Evolutionary conservation across 768 basidiomycete species (phyloP).

Genomic region (Lactarius hatsudake): DNA sequence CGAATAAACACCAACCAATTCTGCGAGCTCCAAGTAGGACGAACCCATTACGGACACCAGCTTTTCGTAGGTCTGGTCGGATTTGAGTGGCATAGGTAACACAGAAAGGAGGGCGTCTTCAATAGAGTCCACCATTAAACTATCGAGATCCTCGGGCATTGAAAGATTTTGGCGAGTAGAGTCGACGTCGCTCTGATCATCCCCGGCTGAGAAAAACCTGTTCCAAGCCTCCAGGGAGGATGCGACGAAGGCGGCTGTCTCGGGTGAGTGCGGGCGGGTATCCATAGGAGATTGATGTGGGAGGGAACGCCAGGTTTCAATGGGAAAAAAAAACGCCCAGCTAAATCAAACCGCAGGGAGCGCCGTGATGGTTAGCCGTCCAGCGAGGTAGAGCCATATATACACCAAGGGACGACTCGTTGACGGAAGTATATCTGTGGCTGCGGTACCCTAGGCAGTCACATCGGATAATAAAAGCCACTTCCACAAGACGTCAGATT

Average conservation of each 20-base stretch:
- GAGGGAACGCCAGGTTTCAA: neutral
- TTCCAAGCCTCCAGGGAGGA: neutral
- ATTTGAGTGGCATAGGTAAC: neutral
- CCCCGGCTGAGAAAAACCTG: neutral
- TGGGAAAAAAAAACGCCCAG: neutral
- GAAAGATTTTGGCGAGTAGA: neutral
- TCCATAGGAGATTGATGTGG: neutral
- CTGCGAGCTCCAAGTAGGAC: neutral
- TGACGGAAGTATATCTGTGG: neutral
- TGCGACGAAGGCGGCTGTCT: neutral
- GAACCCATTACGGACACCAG: neutral
- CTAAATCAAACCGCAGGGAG: neutral
- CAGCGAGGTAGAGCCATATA: neutral
- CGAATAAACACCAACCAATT: neutral
- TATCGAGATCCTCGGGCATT: neutral
- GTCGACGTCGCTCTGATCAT: neutral
- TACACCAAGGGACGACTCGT: neutral
- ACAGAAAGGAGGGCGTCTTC: neutral
- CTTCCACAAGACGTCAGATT: neutral
- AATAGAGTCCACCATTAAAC: neutral
- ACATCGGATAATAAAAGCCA: neutral
- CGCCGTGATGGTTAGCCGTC: neutral
- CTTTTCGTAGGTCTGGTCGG: neutral
- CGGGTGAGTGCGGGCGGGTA: neutral
- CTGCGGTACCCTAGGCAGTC: neutral